Evolutionary conservation across 2,329 filamentous ascomycete species (phyloP), one percentile per base, ranked within the genome.

Genomic region (Epichloe bromicola): DNA sequence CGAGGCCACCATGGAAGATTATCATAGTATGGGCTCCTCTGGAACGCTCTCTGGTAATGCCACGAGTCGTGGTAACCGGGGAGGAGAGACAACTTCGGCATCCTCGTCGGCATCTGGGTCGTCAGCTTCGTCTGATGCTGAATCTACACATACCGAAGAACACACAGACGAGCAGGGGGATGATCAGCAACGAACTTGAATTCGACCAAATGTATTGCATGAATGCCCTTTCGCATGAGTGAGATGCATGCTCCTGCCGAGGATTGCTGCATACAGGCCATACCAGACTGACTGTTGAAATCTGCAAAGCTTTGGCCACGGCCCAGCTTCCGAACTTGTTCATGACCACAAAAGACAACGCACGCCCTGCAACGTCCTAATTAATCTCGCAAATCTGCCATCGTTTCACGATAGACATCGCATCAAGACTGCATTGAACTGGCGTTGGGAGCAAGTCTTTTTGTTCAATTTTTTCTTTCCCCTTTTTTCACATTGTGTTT

Each of bases 1-100:
- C 14, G 70, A 73, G 49, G 67, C 72, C 17, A 63, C 68, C 30
- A 71, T 74, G 11, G 71, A 73, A 51, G 70, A 69, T 37, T 75
- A 71, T 55, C 66, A 65, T 50, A 72, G 71, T 58, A 64, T 74
- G 54, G 64, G 68, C 17, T 76, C 73, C 11, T 70, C 73, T 4
- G 65, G 66, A 20, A 67, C 72, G 30, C 58, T 74, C 5, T 63
- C 64, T 4, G 65, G 57, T 60, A 66, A 55, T 42, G 66, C 59
- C 20, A 62, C 59, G 46, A 66, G 65, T 50, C 63, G 64, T 52
- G 59, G 58, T 47, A 59, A 65, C 44, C 49, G 56, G 26, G 62
- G 62, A 46, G 66, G 64, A 20, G 67, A 67, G 40, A 62, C 62
- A 2, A 62, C 23, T 12, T 52, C 53, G 4, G 62, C 64, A 17